Percentiles rank a stretch among this genome's conserved stretches.
These are phyloP conservation scores for Paramecium bursaria DNA, from an alignment of 73 alveolate species.

Conservation along the genomic window DNA sequence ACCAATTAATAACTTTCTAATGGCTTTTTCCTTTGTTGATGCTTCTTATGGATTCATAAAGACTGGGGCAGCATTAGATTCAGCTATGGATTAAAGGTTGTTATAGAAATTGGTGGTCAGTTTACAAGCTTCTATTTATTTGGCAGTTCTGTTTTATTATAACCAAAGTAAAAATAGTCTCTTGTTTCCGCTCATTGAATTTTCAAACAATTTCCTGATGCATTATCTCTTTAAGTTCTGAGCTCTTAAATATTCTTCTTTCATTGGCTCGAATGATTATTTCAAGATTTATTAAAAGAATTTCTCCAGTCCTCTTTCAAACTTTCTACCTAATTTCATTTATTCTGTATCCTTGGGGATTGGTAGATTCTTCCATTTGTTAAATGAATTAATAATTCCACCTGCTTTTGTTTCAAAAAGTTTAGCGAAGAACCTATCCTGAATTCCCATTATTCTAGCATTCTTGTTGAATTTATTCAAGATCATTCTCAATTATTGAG, in stretches of 20 bases:
- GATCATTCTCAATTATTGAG: constrained; percentile 1
- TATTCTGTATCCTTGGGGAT: constrained; percentile 26
- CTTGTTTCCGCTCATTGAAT: constrained; percentile 43
- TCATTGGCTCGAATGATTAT: constrained; percentile 47
- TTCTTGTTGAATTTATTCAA: constrained; percentile 30
- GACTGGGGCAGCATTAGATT: too few species aligned
- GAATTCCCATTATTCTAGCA: neutral
- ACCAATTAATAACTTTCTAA: too few species aligned
- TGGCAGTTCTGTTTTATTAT: constrained; percentile 30
- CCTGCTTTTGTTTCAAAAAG: constrained; percentile 30
- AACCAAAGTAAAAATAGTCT: constrained; percentile 47
- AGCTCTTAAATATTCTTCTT: constrained; percentile 37
- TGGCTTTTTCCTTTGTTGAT: too few species aligned
- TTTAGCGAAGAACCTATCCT: constrained; percentile 53
- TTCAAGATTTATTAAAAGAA: neutral
- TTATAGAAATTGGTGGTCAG: too few species aligned
- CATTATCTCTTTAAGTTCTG: constrained; percentile 21
- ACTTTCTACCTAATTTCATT: constrained; percentile 39
- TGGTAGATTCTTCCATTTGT: constrained; percentile 58
- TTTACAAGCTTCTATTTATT: constrained; percentile 38
- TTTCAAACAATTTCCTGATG: constrained; percentile 16
- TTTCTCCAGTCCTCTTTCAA: constrained; percentile 10
- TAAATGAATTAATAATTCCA: constrained; percentile 15
- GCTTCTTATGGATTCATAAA: too few species aligned
- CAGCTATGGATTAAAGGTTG: too few species aligned